phyloP scores from a whole-genome alignment of 192 early-diverging fungal genomes.

The Entomortierella parvispora region DNA sequence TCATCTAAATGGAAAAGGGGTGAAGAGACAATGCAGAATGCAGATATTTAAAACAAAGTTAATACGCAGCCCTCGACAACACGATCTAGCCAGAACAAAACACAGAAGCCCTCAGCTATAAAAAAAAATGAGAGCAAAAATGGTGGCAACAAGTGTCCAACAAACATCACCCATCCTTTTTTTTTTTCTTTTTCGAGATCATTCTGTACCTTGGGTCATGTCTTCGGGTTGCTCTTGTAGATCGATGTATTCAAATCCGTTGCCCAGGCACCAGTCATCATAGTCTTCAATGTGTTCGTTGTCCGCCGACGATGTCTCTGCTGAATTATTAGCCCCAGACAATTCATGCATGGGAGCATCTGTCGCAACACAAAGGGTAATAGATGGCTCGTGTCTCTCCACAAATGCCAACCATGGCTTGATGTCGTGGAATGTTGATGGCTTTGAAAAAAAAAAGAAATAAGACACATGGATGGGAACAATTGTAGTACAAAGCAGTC shows the following conservation, averaged over 20 bases:
- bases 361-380: slow-evolving; percentile 64
- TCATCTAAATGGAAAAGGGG: slow-evolving; percentile 29
- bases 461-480: not conserved
- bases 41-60: not conserved
- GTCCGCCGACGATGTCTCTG: not conserved
- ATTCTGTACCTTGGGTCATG: slow-evolving; percentile 12
- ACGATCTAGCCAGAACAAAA: not conserved
- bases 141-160: not conserved
- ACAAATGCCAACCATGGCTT: slow-evolving; percentile 66
- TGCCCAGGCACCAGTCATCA: slow-evolving; percentile 69
- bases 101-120: not conserved
- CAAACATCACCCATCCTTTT: too few species aligned
- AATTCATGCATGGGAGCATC: slow-evolving; percentile 6
- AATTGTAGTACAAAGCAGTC: not conserved
- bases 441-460: slow-evolving; percentile 29
- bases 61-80: not conserved
- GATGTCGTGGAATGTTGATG: slow-evolving; percentile 65
- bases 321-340: not conserved
- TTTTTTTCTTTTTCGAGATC: not conserved
- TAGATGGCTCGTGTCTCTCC: slow-evolving; percentile 59
- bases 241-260: slow-evolving; percentile 74
- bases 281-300: slow-evolving; percentile 35
- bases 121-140: not conserved
- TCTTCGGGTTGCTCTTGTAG: slow-evolving; percentile 47
- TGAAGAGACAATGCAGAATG: not conserved